These are phyloP conservation scores for Hanseniaspora lindneri DNA, from an alignment of 805 yeast genomes.

Conservation along the genomic window DNA sequence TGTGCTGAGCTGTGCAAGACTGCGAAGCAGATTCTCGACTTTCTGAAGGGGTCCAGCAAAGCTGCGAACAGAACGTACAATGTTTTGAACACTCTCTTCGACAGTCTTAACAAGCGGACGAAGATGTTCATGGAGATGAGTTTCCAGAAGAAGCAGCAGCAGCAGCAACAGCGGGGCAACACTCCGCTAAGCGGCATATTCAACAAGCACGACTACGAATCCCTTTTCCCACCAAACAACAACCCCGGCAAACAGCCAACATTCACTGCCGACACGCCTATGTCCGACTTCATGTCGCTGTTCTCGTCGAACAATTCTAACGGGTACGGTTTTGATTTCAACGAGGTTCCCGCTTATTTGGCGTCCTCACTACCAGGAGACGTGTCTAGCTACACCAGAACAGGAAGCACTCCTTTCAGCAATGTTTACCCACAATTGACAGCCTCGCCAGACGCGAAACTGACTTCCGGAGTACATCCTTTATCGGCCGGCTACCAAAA, in stretches of 20 bases:
- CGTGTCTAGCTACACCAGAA: neutral
- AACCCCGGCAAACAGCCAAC: neutral
- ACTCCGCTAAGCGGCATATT: neutral
- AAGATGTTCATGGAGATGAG: slow-evolving; percentile 34
- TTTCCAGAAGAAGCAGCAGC: slow-evolving; percentile 11
- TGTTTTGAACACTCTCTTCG: slow-evolving; percentile 67
- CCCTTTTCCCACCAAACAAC: neutral
- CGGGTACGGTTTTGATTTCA: neutral
- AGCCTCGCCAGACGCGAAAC: no score
- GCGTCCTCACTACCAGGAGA: neutral
- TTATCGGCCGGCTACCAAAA: neutral
- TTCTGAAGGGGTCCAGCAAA: slow-evolving; percentile 58
- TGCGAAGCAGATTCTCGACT: slow-evolving; percentile 63
- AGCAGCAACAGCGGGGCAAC: neutral
- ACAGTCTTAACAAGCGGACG: slow-evolving; percentile 62
- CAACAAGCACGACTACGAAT: neutral
- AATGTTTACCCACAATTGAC: neutral
- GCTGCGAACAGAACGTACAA: slow-evolving; percentile 74
- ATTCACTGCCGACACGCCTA: neutral
- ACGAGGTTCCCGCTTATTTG: neutral
- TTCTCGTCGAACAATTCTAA: neutral
- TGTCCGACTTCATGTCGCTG: neutral
- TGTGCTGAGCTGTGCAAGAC: slow-evolving; percentile 66
- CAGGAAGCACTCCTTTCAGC: neutral
- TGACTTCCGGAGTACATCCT: no score